These are phyloP conservation scores for Fusarium verrucosum DNA, from an alignment of 2,329 filamentous ascomycete species.

Conservation along the genomic window DNA sequence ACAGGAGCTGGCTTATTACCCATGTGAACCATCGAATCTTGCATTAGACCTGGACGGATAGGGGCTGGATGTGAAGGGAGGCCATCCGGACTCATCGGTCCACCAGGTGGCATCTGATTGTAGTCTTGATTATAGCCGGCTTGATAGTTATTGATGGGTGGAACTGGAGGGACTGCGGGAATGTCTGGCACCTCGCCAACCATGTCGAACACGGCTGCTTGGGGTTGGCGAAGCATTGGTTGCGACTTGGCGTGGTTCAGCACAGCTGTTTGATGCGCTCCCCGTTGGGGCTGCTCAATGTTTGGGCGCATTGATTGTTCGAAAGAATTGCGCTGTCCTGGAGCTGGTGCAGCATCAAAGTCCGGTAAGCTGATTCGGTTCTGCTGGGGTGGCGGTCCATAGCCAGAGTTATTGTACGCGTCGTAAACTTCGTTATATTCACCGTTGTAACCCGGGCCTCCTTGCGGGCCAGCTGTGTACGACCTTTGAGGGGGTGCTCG, in stretches of 20 bases:
- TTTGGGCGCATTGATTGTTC: constrained; percentile 59
- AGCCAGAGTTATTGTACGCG: constrained; percentile 53
- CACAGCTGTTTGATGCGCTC: constrained; percentile 61
- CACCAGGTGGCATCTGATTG: constrained; percentile 41
- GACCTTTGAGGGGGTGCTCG: constrained; percentile 63
- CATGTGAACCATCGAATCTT: constrained; percentile 65
- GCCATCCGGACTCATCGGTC: constrained; percentile 52
- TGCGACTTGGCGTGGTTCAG: constrained; percentile 72
- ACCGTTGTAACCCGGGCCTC: constrained; percentile 49
- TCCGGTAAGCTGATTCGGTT: constrained; percentile 50
- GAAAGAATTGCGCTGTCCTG: constrained; percentile 54
- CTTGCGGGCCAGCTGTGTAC: constrained; percentile 56
- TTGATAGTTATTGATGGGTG: constrained; percentile 41
- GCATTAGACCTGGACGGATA: constrained; percentile 69
- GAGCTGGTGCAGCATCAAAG: constrained; percentile 53
- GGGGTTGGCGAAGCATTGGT: constrained; percentile 69
- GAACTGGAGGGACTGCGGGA: constrained; percentile 57
- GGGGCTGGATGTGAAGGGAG: constrained; percentile 70
- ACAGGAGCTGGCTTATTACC: constrained; percentile 67
- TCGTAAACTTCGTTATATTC: constrained; percentile 63
- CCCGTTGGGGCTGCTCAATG: constrained; percentile 57
- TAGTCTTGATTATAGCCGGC: constrained; percentile 43
- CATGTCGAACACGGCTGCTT: constrained; percentile 79
- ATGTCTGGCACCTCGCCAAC: constrained; percentile 68
- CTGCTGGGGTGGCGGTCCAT: constrained; percentile 33